Evolutionary conservation across 2,329 filamentous ascomycete species (phyloP), one percentile per base, ranked within the genome.

Genomic region (Talaromyces sp.): DNA sequence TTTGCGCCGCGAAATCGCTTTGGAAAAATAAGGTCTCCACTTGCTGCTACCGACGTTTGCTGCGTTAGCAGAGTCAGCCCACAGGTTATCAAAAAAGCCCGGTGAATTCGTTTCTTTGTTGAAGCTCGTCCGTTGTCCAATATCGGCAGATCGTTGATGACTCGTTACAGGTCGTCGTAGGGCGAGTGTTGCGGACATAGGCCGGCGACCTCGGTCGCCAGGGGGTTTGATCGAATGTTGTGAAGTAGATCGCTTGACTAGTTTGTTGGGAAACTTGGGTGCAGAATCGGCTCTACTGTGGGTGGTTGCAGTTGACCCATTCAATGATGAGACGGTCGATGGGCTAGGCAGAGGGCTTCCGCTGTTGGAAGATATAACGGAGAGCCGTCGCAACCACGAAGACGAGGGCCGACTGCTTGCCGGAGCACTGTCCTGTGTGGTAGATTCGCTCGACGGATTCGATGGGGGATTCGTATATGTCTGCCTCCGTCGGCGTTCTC

Each of bases 81-180:
- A 59, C 19, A 53, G 28, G 22, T 47, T 59, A 44, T 59, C 60
- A 22, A 51, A 27, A 59, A 59, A 59, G 7, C 36, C 32, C 10
- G 52, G 52, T 52, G 57, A 30, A 56, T 32, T 49, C 19, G 28
- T n/a, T 25, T 57, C 54, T 30, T 55, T 53, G 22, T 55, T 55
- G 30, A 55, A 25, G 55, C 57, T 63, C 25, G 54, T 25, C 36
- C 44, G 53, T 53, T 59, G 74, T 62, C 80, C 79, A 63, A 84
- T 75, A 9, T 81, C 82, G 53, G 81, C 81, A 28, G 82, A 84
- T 58, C 85, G 78, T 69, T 88, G 84, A 71, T 88, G 83, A 71
- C 85, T 88, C 13, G 85, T 88, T 17, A 84, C 84, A 53, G 85
- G 85, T 62, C 85, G 79, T 61, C 82, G 81, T 60, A 87, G 77